Evolutionary conservation across 345 rosid species (phyloP).

Genomic region (Iberis pinnata): DNA sequence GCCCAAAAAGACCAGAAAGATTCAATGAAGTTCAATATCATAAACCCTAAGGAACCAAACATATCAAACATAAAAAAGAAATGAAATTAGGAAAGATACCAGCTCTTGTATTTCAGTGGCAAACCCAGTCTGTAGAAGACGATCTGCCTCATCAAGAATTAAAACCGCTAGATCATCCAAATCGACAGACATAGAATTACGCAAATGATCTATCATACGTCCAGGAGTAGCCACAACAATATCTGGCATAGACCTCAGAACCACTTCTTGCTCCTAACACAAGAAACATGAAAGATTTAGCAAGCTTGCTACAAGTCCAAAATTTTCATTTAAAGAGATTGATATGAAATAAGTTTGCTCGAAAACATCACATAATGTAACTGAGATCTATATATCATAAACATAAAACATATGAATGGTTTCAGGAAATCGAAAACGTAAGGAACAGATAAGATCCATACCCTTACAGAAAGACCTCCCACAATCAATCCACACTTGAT

Average conservation of each 20-base stretch:
- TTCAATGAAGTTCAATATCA: background rate
- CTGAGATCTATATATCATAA: background rate
- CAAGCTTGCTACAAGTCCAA: background rate
- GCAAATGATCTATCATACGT: constrained; percentile 93
- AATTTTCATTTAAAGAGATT: background rate
- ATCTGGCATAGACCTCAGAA: constrained; percentile 88
- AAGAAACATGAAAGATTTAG: constrained; percentile 15
- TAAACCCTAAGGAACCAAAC: background rate
- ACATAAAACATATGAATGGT: background rate
- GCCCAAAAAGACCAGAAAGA: background rate
- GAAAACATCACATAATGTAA: constrained; percentile 2
- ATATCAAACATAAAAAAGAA: constrained; percentile 3
- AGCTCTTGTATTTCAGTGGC: constrained; percentile 88
- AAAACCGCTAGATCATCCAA: constrained; percentile 89
- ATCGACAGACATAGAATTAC: constrained; percentile 89
- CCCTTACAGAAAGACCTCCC: constrained; percentile 92
- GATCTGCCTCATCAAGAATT: constrained; percentile 96
- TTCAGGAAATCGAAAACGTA: background rate
- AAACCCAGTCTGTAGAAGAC: constrained; percentile 93
- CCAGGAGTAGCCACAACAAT: constrained; percentile 98
- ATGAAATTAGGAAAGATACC: constrained; percentile 39
- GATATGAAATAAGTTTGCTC: background rate
- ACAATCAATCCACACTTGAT: constrained; percentile 84
- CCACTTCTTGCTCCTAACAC: constrained; percentile 73
- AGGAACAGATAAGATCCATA: constrained; percentile 24